Evolutionary conservation across 208 protist genomes (phyloP), one percentile per base, ranked within the genome.

Genomic region (Leishmania aethiopica): DNA sequence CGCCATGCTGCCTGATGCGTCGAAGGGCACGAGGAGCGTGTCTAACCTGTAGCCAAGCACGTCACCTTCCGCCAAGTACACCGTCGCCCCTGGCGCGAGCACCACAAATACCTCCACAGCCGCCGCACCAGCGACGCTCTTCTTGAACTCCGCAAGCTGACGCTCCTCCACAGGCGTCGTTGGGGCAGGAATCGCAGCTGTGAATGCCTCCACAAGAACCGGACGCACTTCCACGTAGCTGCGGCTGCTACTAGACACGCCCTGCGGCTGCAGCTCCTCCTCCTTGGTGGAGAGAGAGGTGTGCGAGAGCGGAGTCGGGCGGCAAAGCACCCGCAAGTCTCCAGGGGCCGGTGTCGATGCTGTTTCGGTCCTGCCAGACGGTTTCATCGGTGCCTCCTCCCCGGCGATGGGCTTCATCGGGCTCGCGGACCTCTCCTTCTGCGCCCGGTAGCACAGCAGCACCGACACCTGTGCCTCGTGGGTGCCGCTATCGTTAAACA

Each of bases 401-500:
- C 45, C 70, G 19, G 40, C 42, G 28, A 35, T 32, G 25, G 45
- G 45, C 42, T 51, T 55, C 1, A 42, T 22, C 47, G 60, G 11
- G 19, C 47, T n/a, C 5, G 42, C 35, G 35, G 8, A n/a, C 53
- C 45, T 59, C 45, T 37, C 42, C 45, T 37, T 37, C 51, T 75
- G 49, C n/a, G 45, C 7, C 62, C n/a, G 25, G 71, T 82, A 82
- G 60, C 80, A 89, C 59, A 94, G 84, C 57, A 79, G 13, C 57
- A 87, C 75, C 13, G 71, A 83, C 15, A 95, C 70, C 40, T 95
- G 85, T 57, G 87, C 88, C 74, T 95, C 89, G 78, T 90, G 87
- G 0, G 74, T 89, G 49, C 66, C 67, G 77, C 86, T 90, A 82
- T 95, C 92, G 82, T 95, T 95, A 85, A 90, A 93, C 69, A 92